phyloP scores from a whole-genome alignment of 306 rosid species.

The Vigna radiata region DNA sequence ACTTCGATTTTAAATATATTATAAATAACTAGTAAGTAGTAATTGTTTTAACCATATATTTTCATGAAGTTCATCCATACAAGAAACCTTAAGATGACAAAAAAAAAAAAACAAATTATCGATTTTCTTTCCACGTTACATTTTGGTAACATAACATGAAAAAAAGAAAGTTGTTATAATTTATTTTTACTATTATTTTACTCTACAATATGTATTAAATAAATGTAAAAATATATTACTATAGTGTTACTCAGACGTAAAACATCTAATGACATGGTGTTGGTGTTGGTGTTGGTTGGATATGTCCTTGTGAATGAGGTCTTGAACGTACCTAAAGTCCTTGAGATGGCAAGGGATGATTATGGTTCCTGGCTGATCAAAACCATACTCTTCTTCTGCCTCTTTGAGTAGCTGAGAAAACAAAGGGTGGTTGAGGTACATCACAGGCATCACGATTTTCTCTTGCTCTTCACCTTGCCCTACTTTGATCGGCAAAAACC shows the following conservation, averaged over 20 bases:
- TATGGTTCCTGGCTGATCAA: conserved; percentile 80
- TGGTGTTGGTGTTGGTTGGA: conserved; percentile 47
- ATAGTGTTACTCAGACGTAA: neutral
- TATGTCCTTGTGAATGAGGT: conserved; percentile 62
- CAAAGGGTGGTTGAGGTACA: conserved; percentile 81
- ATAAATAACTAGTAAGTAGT: too few relatives aligned
- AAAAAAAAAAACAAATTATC: neutral
- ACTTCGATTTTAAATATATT: neutral
- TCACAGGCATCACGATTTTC: conserved; percentile 78
- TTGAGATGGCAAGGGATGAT: conserved; percentile 78
- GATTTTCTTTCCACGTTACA: neutral
- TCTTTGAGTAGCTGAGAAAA: conserved; percentile 69
- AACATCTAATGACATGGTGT: conserved; percentile 33
- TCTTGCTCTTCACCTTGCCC: conserved; percentile 70
- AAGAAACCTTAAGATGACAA: neutral
- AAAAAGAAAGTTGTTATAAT: neutral
- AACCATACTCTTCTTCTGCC: conserved; percentile 88
- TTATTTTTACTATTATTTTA: too few relatives aligned
- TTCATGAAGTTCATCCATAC: neutral
- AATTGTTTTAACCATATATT: neutral
- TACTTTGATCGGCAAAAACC: conserved; percentile 79
- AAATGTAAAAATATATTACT: too few relatives aligned
- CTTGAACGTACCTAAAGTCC: conserved; percentile 67
- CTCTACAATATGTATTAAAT: too few relatives aligned
- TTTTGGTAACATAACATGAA: neutral